Evolutionary conservation across 768 basidiomycete genomes (phyloP), one percentile per base, ranked within the genome.

Genomic region (Phallus indusiatus): DNA sequence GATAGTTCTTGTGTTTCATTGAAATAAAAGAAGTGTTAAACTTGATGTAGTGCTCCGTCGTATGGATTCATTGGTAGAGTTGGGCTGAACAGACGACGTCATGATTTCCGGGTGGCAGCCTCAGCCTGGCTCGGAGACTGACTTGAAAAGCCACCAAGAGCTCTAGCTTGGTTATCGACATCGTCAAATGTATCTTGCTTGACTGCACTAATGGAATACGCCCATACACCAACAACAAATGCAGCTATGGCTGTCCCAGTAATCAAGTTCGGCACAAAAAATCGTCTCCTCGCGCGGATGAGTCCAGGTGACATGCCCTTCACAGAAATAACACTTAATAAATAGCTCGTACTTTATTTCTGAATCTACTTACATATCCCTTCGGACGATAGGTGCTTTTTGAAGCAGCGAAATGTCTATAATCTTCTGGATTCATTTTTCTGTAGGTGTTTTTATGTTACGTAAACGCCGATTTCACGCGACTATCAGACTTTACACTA

Each of bases 111-210:
- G n/a, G n/a, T n/a, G n/a, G n/a, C n/a, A n/a, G n/a, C n/a, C n/a
- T n/a, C n/a, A n/a, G n/a, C n/a, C n/a, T n/a, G n/a, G 42, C 59
- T 22, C 49, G 50, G 18, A 52, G 36, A 17, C 48, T 62, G 5
- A 61, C 63, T 56, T n/a, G n/a, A n/a, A n/a, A n/a, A n/a, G n/a
- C n/a, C n/a, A 59, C 58, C 60, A 65, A 86, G 76, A 47, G 79
- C 79, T 61, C 73, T 74, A 28, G 84, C 90, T 67, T 89, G 87
- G 62, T 88, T 86, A 65, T 90, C 89, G 47, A 90, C 78, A 68
- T 92, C 90, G 64, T 87, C 84, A 68, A 95, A 96, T 46, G 88
- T 84, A 68, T 96, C 94, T 67, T 97, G 94, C 67, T 88, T 92
- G 57, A 97, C 94, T 28, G 93, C 94, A 33, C 83, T 81, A 67